Evolutionary conservation across 352 stramenopile genomes (phyloP).

Genomic region (Albugo laibachii): DNA sequence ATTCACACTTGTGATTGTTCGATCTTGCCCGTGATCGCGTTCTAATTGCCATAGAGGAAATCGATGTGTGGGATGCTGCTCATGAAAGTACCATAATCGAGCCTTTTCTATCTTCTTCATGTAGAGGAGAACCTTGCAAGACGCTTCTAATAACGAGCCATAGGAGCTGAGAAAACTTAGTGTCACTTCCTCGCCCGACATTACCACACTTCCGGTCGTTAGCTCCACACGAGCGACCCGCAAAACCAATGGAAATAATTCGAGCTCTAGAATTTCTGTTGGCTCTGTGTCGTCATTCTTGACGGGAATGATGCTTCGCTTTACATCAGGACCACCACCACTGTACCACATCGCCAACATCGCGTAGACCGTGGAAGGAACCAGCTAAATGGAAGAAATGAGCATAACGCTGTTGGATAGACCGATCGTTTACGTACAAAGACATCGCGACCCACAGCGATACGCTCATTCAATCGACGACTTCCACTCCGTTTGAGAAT

Average conservation of each 20-base stretch:
- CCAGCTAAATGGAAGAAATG: slow-evolving; percentile 17
- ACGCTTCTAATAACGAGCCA: slow-evolving; percentile 37
- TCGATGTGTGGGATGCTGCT: slow-evolving; percentile 42
- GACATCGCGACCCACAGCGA: slow-evolving; percentile 51
- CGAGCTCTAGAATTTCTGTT: slow-evolving; percentile 16
- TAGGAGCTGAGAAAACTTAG: slow-evolving; percentile 42
- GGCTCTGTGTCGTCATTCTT: slow-evolving; percentile 2
- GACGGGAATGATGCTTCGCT: slow-evolving; percentile 19
- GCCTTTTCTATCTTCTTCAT: slow-evolving; percentile 51
- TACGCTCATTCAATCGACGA: slow-evolving; percentile 46
- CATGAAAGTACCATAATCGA: slow-evolving; percentile 68
- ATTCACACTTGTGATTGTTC: slow-evolving; percentile 1
- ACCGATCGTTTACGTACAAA: slow-evolving; percentile 28
- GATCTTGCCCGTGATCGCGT: not conserved
- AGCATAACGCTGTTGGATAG: not conserved
- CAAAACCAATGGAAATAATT: slow-evolving; percentile 63
- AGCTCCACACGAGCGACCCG: slow-evolving; percentile 54
- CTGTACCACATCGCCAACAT: slow-evolving; percentile 64
- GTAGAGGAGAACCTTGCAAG: slow-evolving; percentile 47
- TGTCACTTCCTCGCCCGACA: slow-evolving; percentile 63
- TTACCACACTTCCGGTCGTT: slow-evolving; percentile 38
- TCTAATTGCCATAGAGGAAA: slow-evolving; percentile 15
- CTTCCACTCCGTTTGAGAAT: slow-evolving; percentile 56
- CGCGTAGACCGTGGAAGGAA: slow-evolving; percentile 40
- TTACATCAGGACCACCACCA: slow-evolving; percentile 36